phyloP scores from a whole-genome alignment of 768 basidiomycete species.

The Mycena haematopus region DNA sequence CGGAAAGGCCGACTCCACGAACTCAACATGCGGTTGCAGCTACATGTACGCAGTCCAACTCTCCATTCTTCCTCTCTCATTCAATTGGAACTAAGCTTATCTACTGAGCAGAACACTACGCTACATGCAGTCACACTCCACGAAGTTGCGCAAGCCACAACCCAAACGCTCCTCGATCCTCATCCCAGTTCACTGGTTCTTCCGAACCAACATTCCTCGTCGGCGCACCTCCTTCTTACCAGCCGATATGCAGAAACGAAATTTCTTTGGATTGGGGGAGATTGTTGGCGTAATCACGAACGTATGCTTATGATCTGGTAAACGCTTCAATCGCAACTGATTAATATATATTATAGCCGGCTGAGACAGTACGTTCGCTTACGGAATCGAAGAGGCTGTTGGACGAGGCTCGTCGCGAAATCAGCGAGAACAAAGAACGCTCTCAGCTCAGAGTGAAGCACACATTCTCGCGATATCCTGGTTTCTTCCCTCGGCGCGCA shows the following conservation, averaged over 20 bases:
- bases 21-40: constrained; percentile 23
- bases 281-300: constrained; percentile 78
- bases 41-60: constrained; percentile 25
- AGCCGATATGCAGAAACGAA: constrained; percentile 66
- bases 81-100: background rate
- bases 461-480: constrained; percentile 78
- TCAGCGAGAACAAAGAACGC: constrained; percentile 70
- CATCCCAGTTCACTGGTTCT: constrained; percentile 71
- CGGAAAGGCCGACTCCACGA: constrained; percentile 20
- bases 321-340: background rate
- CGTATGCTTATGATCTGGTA: constrained; percentile 47
- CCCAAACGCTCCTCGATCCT: constrained; percentile 33
- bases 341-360: constrained; percentile 55
- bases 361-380: constrained; percentile 78
- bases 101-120: constrained; percentile 1
- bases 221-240: constrained; percentile 65
- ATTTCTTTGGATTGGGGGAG: constrained; percentile 82
- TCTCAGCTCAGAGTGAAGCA: constrained; percentile 74
- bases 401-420: constrained; percentile 80
- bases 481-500: constrained; percentile 71
- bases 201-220: constrained; percentile 75
- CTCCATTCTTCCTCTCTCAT: background rate
- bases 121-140: constrained; percentile 28
- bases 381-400: constrained; percentile 78
- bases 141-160: constrained; percentile 38